Percentiles rank a stretch among this genome's conserved stretches.
These are phyloP conservation scores for Forsythia viridissima DNA, from an alignment of 257 asterid species.

Conservation along the genomic window DNA sequence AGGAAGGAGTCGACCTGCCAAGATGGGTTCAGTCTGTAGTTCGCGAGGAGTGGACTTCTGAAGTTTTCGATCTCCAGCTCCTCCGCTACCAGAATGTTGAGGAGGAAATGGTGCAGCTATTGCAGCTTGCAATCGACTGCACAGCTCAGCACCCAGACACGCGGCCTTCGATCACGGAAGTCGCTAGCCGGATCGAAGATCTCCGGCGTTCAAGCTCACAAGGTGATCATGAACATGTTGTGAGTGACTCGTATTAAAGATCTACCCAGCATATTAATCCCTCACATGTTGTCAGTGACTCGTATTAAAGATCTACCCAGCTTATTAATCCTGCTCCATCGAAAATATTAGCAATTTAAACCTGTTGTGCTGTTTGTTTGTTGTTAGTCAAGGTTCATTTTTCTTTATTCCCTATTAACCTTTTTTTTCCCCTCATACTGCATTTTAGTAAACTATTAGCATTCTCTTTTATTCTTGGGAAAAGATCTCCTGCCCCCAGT, in stretches of 20 bases:
- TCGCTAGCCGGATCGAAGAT: conserved; percentile 48
- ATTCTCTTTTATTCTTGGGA: conserved; percentile 23
- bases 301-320: conserved; percentile 21
- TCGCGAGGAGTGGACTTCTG: conserved; percentile 80
- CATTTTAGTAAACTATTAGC: background rate
- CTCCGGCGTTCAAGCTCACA: conserved; percentile 37
- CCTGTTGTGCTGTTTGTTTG: background rate
- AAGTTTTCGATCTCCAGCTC: conserved; percentile 75
- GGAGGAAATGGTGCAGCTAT: conserved; percentile 81
- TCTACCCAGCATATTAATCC: background rate
- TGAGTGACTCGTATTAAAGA: conserved; percentile 46
- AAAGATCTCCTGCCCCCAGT: too few species aligned
- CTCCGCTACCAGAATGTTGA: conserved; percentile 54
- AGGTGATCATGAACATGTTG: conserved; percentile 41
- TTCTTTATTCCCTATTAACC: background rate
- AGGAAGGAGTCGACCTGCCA: conserved; percentile 83
- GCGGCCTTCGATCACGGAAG: conserved; percentile 66
- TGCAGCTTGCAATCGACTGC: conserved; percentile 84
- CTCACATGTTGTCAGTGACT: conserved; percentile 45
- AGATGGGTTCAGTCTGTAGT: conserved; percentile 88
- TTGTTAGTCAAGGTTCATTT: background rate
- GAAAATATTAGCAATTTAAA: background rate
- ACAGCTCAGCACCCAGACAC: conserved; percentile 74
- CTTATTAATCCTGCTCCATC: background rate
- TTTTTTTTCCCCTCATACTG: background rate